Evolutionary conservation across 495 filamentous ascomycete species (phyloP).

Genomic region (Hypoxylon cercidicola): DNA sequence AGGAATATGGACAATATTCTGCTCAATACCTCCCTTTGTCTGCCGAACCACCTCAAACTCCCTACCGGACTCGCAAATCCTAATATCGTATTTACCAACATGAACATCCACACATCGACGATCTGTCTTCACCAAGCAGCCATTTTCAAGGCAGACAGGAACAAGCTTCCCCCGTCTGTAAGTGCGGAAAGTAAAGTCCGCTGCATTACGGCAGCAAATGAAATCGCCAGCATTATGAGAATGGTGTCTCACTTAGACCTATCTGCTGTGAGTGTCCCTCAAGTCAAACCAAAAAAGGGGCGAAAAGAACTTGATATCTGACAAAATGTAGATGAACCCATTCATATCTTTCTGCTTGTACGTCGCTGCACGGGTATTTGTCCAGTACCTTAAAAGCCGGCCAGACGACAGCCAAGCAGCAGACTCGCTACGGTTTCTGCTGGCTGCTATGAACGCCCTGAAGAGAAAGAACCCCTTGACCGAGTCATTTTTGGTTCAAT

Average conservation of each 20-base stretch:
- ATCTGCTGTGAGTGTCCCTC: slow-evolving; percentile 70
- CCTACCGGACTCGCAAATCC: slow-evolving; percentile 78
- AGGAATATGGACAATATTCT: slow-evolving; percentile 89
- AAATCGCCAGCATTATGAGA: slow-evolving; percentile 96
- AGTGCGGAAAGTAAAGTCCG: slow-evolving; percentile 89
- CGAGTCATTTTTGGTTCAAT: slow-evolving; percentile 92
- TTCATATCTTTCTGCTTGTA: slow-evolving; percentile 97
- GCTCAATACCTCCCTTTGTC: slow-evolving; percentile 81
- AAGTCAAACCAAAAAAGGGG: not conserved
- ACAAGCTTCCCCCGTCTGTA: slow-evolving; percentile 79
- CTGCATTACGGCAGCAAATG: slow-evolving; percentile 91
- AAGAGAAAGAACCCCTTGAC: slow-evolving; percentile 91
- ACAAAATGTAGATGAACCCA: slow-evolving; percentile 80
- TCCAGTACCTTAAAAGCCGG: slow-evolving; percentile 90
- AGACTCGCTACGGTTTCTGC: slow-evolving; percentile 87
- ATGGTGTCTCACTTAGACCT: slow-evolving; percentile 93
- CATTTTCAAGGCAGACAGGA: slow-evolving; percentile 95
- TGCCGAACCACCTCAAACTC: slow-evolving; percentile 85
- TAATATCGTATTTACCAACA: slow-evolving; percentile 94
- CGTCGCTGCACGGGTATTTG: slow-evolving; percentile 92
- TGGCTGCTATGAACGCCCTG: slow-evolving; percentile 87
- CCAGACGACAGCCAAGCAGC: slow-evolving; percentile 85
- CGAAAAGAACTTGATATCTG: slow-evolving; percentile 7
- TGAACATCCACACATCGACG: slow-evolving; percentile 95
- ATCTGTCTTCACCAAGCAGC: slow-evolving; percentile 98